Percentiles rank a stretch among this genome's conserved stretches.
phyloP scores from a whole-genome alignment of 2,329 filamentous ascomycete genomes.

The Xylaria multiplex region DNA sequence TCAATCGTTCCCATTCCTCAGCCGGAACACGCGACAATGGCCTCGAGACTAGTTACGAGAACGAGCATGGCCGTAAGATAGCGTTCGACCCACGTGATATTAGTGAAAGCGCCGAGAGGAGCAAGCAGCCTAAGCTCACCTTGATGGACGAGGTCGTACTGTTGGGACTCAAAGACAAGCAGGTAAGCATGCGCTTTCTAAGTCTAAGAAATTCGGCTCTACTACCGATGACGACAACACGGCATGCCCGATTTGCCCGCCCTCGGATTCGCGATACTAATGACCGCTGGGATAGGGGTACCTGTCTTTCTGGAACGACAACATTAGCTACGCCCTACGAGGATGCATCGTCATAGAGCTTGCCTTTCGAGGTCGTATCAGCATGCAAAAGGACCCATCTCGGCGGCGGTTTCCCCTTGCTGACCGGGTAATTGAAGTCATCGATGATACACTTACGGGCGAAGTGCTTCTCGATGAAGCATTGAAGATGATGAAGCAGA shows the following conservation, averaged over 20 bases:
- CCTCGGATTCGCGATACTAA: slow-evolving; percentile 29
- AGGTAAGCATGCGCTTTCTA: slow-evolving; percentile 68
- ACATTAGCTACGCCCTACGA: slow-evolving; percentile 96
- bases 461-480: slow-evolving; percentile 98
- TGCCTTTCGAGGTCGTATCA: slow-evolving; percentile 93
- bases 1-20: slow-evolving; percentile 68
- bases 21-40: slow-evolving; percentile 63
- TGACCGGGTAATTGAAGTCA: slow-evolving; percentile 94
- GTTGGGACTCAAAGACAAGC: slow-evolving; percentile 97
- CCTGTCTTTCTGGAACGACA: slow-evolving; percentile 99
- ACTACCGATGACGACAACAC: background rate
- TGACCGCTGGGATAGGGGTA: slow-evolving; percentile 74
- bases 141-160: slow-evolving; percentile 98
- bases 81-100: slow-evolving; percentile 97
- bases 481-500: slow-evolving; percentile 99
- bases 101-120: slow-evolving; percentile 93
- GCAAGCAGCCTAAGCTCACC: slow-evolving; percentile 97
- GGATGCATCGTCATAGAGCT: slow-evolving; percentile 99
- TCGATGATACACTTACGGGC: slow-evolving; percentile 95
- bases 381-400: slow-evolving; percentile 97
- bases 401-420: slow-evolving; percentile 91
- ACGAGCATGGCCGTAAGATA: slow-evolving; percentile 98
- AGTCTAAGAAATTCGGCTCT: background rate
- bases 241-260: background rate
- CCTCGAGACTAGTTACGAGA: slow-evolving; percentile 88